Percentiles rank a stretch among this genome's conserved stretches.
Conservation (phyloP, 768 basidiomycete species). For the Thelephora ganbajun region DNA sequence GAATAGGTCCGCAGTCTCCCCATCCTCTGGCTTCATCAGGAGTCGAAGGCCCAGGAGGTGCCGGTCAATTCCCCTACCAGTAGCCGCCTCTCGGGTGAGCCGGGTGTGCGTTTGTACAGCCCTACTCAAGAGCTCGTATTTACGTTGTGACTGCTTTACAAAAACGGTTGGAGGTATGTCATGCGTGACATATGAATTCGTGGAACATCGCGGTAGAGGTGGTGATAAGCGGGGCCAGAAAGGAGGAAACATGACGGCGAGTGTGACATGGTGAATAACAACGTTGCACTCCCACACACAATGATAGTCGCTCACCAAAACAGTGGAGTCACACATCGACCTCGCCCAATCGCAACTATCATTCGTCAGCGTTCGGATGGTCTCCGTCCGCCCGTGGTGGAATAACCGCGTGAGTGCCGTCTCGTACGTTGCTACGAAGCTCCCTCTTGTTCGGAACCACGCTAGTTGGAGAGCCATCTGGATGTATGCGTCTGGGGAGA, state of each 20-base stretch:
- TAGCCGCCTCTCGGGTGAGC: slow-evolving; percentile 65
- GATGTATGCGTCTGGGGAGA: slow-evolving; percentile 71
- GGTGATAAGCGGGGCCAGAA: background rate
- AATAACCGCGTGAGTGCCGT: slow-evolving; percentile 84
- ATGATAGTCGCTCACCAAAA: slow-evolving; percentile 26
- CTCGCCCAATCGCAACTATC: slow-evolving; percentile 71
- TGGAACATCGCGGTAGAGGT: no score
- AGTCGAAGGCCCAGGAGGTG: slow-evolving; percentile 78
- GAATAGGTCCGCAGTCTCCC: slow-evolving; percentile 50
- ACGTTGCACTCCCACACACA: background rate
- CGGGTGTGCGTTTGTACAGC: slow-evolving; percentile 61
- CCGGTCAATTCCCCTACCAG: slow-evolving; percentile 77
- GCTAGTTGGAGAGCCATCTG: slow-evolving; percentile 90
- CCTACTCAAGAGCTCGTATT: slow-evolving; percentile 38
- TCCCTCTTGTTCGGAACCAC: slow-evolving; percentile 66
- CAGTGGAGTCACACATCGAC: slow-evolving; percentile 45
- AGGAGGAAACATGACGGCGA: background rate
- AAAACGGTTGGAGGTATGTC: background rate
- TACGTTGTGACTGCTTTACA: slow-evolving; percentile 14
- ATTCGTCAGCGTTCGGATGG: slow-evolving; percentile 58
- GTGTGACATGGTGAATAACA: background rate
- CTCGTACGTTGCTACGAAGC: slow-evolving; percentile 85
- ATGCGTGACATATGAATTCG: no score
- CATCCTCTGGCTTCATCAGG: slow-evolving; percentile 39
- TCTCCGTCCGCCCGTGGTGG: slow-evolving; percentile 80